A percentile compares a stretch with the other conserved stretches of the same genome.
phyloP scores from a whole-genome alignment of 176 grass and related monocot species.

The Dactylis glomerata region DNA sequence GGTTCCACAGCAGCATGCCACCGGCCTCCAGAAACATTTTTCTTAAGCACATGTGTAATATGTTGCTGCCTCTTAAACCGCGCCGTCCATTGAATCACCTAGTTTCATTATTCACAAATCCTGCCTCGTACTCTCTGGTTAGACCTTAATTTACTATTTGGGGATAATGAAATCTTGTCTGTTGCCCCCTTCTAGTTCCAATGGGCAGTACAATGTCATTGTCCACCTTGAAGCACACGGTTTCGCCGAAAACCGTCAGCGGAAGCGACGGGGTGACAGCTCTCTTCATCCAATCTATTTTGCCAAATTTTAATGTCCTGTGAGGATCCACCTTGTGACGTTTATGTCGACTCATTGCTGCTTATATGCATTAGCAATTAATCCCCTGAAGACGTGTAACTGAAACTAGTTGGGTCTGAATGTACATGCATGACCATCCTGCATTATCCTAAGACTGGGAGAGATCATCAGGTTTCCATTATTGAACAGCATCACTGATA shows the following conservation, averaged over 20 bases:
- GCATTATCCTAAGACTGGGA: neutral
- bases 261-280: neutral
- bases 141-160: neutral
- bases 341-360: neutral
- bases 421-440: constrained; percentile 19
- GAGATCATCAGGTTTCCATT: neutral
- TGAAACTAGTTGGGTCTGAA: constrained; percentile 5
- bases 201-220: constrained; percentile 8
- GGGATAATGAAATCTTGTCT: neutral
- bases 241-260: constrained; percentile 3
- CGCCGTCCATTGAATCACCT: neutral
- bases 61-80: neutral
- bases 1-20: constrained; percentile 1
- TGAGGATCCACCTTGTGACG: neutral
- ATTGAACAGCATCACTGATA: neutral
- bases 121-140: neutral
- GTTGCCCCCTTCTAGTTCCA: neutral
- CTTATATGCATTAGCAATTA: neutral
- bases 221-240: constrained; percentile 17
- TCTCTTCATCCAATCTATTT: neutral
- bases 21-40: neutral
- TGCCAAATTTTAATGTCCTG: neutral
- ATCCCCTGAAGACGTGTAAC: neutral
- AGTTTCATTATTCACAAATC: neutral
- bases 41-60: constrained; percentile 8